Evolutionary conservation across 2,329 filamentous ascomycete species (phyloP).

Genomic region (Aspergillus glaucus): DNA sequence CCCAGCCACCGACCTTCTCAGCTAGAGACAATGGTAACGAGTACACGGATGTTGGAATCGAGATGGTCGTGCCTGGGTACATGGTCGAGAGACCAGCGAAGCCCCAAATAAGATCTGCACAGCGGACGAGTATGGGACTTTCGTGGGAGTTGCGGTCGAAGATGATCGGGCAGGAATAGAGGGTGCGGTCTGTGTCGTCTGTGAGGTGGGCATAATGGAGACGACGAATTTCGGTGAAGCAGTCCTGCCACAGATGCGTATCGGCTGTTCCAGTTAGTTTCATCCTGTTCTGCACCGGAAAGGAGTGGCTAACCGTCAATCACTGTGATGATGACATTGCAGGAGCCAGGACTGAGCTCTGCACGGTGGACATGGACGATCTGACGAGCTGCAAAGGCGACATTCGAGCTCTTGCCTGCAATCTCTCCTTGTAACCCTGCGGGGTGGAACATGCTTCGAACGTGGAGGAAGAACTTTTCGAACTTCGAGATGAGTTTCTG

Average conservation of each 20-base stretch:
- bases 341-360: constrained; percentile 29
- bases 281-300: neutral
- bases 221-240: constrained; percentile 59
- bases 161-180: constrained; percentile 65
- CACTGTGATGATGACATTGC: constrained; percentile 62
- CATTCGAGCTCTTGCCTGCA: constrained; percentile 69
- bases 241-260: constrained; percentile 62
- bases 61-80: constrained; percentile 57
- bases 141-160: constrained; percentile 68
- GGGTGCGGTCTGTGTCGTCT: constrained; percentile 42
- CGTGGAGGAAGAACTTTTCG: constrained; percentile 57
- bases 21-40: constrained; percentile 61
- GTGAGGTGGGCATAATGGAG: constrained; percentile 51
- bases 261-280: constrained; percentile 16
- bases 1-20: constrained; percentile 66
- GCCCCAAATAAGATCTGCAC: constrained; percentile 66
- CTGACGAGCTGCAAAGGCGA: constrained; percentile 57
- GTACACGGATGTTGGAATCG: constrained; percentile 68
- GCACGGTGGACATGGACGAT: constrained; percentile 18
- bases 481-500: constrained; percentile 57
- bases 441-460: constrained; percentile 63
- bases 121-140: constrained; percentile 61
- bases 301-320: constrained; percentile 57
- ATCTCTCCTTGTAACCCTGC: constrained; percentile 60
- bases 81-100: constrained; percentile 65